phyloP scores from a whole-genome alignment of 1,284 basidiomycete genomes.

The Cryptococcus depauperatus region DNA sequence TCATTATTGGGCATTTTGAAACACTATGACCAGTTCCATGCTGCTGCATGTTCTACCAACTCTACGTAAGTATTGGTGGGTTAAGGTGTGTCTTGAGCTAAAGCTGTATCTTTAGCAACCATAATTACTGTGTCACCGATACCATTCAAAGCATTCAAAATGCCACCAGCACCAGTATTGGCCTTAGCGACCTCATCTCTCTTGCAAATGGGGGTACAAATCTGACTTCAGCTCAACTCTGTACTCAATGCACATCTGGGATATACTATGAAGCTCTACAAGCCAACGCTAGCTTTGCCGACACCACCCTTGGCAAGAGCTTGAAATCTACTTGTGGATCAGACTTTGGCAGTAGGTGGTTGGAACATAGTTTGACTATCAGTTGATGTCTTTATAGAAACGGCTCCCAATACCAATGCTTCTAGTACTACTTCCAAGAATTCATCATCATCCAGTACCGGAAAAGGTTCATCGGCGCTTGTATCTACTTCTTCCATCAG shows the following conservation, averaged over 20 bases:
- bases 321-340: slow-evolving; percentile 30
- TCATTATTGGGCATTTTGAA: slow-evolving; percentile 19
- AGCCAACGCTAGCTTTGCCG: slow-evolving; percentile 29
- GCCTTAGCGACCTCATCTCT: slow-evolving; percentile 18
- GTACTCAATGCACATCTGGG: slow-evolving; percentile 36
- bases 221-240: slow-evolving; percentile 28
- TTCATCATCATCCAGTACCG: slow-evolving; percentile 11
- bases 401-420: slow-evolving; percentile 14
- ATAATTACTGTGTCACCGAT: slow-evolving; percentile 32
- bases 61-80: slow-evolving; percentile 24
- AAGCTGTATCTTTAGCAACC: slow-evolving; percentile 23
- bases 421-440: slow-evolving; percentile 10
- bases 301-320: slow-evolving; percentile 19
- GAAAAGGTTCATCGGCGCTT: slow-evolving; percentile 8
- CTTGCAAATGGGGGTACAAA: slow-evolving; percentile 21
- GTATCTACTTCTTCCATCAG: slow-evolving; percentile 10
- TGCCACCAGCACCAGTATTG: slow-evolving; percentile 21
- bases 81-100: background rate
- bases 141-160: slow-evolving; percentile 33
- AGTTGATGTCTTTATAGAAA: slow-evolving; percentile 3
- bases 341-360: slow-evolving; percentile 31
- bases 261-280: slow-evolving; percentile 31
- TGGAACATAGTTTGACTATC: background rate
- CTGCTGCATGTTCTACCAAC: slow-evolving; percentile 36
- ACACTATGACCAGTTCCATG: slow-evolving; percentile 28